A percentile compares a stretch with the other conserved stretches of the same genome.
Conservation (phyloP, 306 rosid species). For the Macrotyloma uniflorum region DNA sequence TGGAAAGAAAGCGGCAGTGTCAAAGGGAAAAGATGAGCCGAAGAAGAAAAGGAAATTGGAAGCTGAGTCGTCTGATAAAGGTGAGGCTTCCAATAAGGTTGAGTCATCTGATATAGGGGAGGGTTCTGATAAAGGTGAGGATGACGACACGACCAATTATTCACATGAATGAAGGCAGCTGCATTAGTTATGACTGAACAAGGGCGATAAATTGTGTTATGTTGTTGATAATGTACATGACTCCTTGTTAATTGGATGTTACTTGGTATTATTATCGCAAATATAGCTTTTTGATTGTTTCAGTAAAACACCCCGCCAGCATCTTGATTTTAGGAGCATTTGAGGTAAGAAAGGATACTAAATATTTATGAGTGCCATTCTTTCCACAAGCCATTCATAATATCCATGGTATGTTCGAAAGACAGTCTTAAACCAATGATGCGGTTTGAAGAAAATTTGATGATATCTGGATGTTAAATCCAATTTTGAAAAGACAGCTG, state of each 20-base stretch:
- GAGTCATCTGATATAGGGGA: constrained; percentile 45
- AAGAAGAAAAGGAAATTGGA: constrained; percentile 71
- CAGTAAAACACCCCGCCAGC: no score
- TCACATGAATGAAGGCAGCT: constrained; percentile 17
- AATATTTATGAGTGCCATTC: no score
- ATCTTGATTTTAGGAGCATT: no score
- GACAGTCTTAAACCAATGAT: no score
- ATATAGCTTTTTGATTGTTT: no score
- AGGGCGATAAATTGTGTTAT: background rate
- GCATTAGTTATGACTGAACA: constrained; percentile 29
- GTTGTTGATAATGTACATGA: constrained; percentile 19
- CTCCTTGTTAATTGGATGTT: constrained; percentile 24
- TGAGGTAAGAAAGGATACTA: no score
- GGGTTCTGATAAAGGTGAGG: constrained; percentile 12
- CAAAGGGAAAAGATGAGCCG: constrained; percentile 56
- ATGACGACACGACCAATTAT: constrained; percentile 36
- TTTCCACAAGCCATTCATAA: no score
- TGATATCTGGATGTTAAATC: no score
- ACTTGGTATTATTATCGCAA: background rate
- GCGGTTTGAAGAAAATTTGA: no score
- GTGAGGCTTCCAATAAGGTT: constrained; percentile 23
- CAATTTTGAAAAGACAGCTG: no score
- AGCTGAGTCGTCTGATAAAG: constrained; percentile 48
- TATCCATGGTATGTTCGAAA: no score
- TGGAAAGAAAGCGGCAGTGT: constrained; percentile 62